A percentile compares a stretch with the other conserved stretches of the same genome.
Evolutionary conservation across 2,329 filamentous ascomycete genomes (phyloP).

Genomic region (Rhytidhysteron rufulum): DNA sequence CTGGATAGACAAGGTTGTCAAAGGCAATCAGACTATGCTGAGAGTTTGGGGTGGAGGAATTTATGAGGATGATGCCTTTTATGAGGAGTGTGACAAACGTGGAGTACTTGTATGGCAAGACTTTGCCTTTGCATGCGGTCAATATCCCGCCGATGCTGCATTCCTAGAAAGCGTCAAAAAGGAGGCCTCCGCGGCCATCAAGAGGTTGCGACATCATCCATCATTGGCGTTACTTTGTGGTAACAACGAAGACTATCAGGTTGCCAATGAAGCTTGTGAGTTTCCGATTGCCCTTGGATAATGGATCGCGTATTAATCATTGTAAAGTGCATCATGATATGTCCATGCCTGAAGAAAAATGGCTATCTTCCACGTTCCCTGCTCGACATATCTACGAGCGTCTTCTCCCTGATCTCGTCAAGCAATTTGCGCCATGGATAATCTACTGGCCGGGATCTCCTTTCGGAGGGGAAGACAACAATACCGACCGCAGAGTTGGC

Average conservation of each 20-base stretch:
- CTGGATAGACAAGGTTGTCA: slow-evolving; percentile 61
- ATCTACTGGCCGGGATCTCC: slow-evolving; percentile 73
- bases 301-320: too few species aligned
- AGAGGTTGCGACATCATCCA: slow-evolving; percentile 68
- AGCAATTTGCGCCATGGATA: slow-evolving; percentile 56
- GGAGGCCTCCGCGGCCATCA: slow-evolving; percentile 60
- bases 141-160: slow-evolving; percentile 58
- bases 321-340: too few species aligned
- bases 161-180: slow-evolving; percentile 53
- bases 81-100: slow-evolving; percentile 62
- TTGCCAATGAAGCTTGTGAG: too few species aligned
- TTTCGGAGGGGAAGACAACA: slow-evolving; percentile 63
- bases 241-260: slow-evolving; percentile 79
- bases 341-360: too few species aligned
- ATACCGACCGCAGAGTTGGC: slow-evolving; percentile 67
- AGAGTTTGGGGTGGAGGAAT: slow-evolving; percentile 67
- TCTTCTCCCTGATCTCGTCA: too few species aligned
- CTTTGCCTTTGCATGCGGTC: slow-evolving; percentile 69
- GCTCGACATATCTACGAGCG: too few species aligned
- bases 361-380: too few species aligned
- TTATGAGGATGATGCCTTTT: slow-evolving; percentile 62
- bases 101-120: slow-evolving; percentile 71
- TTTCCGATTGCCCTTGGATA: too few species aligned
- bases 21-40: slow-evolving; percentile 67
- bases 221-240: slow-evolving; percentile 74